Evolutionary conservation across 2,329 filamentous ascomycete genomes (phyloP), one percentile per base, ranked within the genome.

Genomic region (Sporothrix dimorphospora): DNA sequence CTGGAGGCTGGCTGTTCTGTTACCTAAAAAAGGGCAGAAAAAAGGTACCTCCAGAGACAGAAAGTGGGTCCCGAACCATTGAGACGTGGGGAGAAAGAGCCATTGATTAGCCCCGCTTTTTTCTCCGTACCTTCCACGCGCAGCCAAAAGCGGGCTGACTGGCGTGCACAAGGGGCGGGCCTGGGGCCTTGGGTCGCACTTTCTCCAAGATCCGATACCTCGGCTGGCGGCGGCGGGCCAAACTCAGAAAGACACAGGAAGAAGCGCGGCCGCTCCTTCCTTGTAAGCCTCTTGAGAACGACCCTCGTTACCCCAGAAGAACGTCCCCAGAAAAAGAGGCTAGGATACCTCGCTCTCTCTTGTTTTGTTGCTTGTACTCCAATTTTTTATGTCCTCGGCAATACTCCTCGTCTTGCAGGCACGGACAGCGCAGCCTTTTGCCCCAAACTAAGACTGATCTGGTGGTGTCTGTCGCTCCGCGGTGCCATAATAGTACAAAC

Each of bases 191-290:
- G 30, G 30, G 30, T 34, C 30, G 30, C 21, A 24, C 30, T n/a
- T 34, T 38, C 40, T 21, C 30, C 40, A 47, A 30, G 38, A 49
- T 16, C 51, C 38, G 67, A 53, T 55, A 70, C 68, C 68, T 70
- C 68, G 68, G 68, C 68, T 70, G 55, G 53, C 30, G 14, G 55
- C 68, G 68, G 68, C 68, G 68, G 68, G 53, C 51, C 51, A 27
- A 21, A 47, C 49, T 24, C 38, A 2, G 40, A 19, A 27, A 34
- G 30, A 34, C 30, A 6, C 30, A 34, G 30, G 24, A n/a, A 47
- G 11, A 7, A 47, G 30, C 34, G 38, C 34, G 40, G 59, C 40
- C 59, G 38, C 59, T 21, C 38, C 59, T 65, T 45, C 21, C 38
- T 45, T 65, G 34, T 12, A 21, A 34, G 30, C 47, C 47, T 42